phyloP scores from a whole-genome alignment of 129 eudicot genomes.

The Kitagawia praeruptora region DNA sequence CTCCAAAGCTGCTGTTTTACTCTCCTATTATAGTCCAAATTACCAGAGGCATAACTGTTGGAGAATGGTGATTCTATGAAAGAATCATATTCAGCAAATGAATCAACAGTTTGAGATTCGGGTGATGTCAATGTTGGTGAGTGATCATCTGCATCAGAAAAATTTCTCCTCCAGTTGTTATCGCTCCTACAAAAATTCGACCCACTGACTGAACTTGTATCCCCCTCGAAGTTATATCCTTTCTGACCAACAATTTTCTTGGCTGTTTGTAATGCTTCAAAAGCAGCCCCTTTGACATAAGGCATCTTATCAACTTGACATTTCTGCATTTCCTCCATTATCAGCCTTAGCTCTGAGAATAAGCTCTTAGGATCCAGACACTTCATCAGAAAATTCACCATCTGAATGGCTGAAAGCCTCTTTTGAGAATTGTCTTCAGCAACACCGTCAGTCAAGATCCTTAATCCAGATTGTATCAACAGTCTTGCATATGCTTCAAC shows the following conservation, averaged over 20 bases:
- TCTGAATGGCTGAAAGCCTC: conserved; percentile 71
- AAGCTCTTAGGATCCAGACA: conserved; percentile 73
- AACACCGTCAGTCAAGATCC: conserved; percentile 48
- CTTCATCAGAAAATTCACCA: conserved; percentile 78
- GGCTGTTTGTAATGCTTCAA: conserved; percentile 79
- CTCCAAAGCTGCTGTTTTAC: conserved; percentile 59
- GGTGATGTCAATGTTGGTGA: conserved; percentile 59
- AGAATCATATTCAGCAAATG: conserved; percentile 42
- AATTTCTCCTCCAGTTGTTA: conserved; percentile 20
- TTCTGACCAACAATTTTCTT: conserved; percentile 45
- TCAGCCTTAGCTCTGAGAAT: conserved; percentile 47
- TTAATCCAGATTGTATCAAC: conserved; percentile 54
- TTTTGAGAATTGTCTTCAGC: conserved; percentile 66
- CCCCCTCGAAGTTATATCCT: conserved; percentile 30
- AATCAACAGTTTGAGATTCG: conserved; percentile 61
- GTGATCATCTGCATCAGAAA: conserved; percentile 32
- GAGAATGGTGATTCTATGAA: conserved; percentile 35
- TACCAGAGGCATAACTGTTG: conserved; percentile 23
- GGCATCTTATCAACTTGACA: conserved; percentile 76
- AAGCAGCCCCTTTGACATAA: conserved; percentile 85
- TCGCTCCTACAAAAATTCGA: conserved; percentile 29
- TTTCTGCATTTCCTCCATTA: conserved; percentile 71
- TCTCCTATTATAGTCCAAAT: conserved; percentile 26
- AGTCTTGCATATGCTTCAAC: conserved; percentile 83
- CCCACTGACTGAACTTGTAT: conserved; percentile 31